Percentiles rank a stretch among this genome's conserved stretches.
Evolutionary conservation across 805 yeast species (phyloP).

Genomic region (Sugiyamaella floridensis): DNA sequence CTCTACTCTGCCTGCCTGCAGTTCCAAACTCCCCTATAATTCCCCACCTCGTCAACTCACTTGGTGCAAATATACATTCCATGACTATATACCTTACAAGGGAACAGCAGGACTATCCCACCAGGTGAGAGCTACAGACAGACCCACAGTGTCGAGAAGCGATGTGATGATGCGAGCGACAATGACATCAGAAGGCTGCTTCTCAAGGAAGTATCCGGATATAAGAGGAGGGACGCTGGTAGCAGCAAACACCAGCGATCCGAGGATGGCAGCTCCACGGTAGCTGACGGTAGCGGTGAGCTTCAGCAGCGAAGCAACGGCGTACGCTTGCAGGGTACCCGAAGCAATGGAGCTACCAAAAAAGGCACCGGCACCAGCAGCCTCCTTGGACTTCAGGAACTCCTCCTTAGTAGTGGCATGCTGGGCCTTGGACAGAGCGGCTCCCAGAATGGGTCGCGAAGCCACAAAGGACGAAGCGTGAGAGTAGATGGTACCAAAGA

Average conservation of each 20-base stretch:
- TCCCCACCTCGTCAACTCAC: not conserved
- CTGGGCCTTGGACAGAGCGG: conserved; percentile 33
- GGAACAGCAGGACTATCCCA: conserved; percentile 8
- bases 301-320: conserved; percentile 34
- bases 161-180: conserved; percentile 28
- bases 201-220: conserved; percentile 29
- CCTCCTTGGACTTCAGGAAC: conserved; percentile 32
- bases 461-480: conserved; percentile 31
- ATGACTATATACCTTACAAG: not conserved
- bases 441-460: conserved; percentile 35
- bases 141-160: conserved; percentile 37
- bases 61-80: not conserved
- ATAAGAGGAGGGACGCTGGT: conserved; percentile 32
- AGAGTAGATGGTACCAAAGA: conserved; percentile 35
- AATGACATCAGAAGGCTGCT: conserved; percentile 31
- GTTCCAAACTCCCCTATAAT: too few species aligned
- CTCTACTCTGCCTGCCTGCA: too few species aligned
- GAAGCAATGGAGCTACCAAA: conserved; percentile 30
- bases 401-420: conserved; percentile 30
- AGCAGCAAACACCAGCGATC: conserved; percentile 33
- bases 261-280: conserved; percentile 36
- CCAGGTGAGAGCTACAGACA: conserved; percentile 35
- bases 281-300: conserved; percentile 33
- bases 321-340: conserved; percentile 36
- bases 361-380: conserved; percentile 31